phyloP scores from a whole-genome alignment of 2,329 filamentous ascomycete genomes.

The Beauveria sp. region DNA sequence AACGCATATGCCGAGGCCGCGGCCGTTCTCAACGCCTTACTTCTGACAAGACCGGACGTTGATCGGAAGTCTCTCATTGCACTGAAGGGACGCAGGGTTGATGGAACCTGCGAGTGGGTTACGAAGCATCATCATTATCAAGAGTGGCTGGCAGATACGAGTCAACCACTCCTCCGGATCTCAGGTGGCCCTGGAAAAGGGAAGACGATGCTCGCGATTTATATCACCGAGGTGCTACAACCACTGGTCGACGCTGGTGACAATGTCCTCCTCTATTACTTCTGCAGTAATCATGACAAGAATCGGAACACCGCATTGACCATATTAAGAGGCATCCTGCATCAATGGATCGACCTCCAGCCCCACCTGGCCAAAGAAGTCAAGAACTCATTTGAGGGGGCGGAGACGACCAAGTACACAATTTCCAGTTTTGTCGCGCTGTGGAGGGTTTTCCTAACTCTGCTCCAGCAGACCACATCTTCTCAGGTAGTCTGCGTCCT shows the following conservation, averaged over 20 bases:
- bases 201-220: background rate
- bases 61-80: slow-evolving; percentile 18
- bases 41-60: slow-evolving; percentile 18
- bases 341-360: background rate
- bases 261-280: background rate
- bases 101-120: background rate
- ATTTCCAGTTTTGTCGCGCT: background rate
- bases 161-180: background rate
- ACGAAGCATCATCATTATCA: background rate
- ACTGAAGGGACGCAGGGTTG: slow-evolving; percentile 15
- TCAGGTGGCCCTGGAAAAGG: background rate
- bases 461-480: background rate
- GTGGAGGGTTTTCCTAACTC: background rate
- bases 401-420: background rate
- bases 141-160: background rate
- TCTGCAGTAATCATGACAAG: background rate
- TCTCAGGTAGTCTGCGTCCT: background rate
- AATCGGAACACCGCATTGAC: background rate
- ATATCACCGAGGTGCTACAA: background rate
- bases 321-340: background rate
- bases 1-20: slow-evolving; percentile 14
- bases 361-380: too few species aligned
- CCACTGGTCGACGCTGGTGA: background rate
- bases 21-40: slow-evolving; percentile 16
- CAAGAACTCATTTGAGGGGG: background rate